Evolutionary conservation across 2,329 filamentous ascomycete species (phyloP).

Genomic region (Trichoderma breve): DNA sequence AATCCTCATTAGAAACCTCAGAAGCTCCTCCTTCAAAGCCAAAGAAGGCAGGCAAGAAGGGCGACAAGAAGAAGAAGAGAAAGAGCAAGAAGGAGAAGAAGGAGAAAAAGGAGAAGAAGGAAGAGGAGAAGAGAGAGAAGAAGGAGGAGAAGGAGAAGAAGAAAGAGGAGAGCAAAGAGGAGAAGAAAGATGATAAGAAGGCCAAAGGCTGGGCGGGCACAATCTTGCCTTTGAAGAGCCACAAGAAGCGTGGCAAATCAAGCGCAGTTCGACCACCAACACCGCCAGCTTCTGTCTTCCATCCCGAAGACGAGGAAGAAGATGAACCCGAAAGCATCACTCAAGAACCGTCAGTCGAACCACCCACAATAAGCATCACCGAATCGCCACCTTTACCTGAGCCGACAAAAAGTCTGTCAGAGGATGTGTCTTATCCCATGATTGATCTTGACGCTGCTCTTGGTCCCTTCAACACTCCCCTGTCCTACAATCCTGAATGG

Average conservation of each 20-base stretch:
- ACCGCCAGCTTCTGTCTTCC: constrained; percentile 40
- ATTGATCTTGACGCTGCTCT: constrained; percentile 94
- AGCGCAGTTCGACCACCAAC: constrained; percentile 45
- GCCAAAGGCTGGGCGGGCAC: constrained; percentile 72
- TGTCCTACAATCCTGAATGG: constrained; percentile 61
- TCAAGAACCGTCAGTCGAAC: constrained; percentile 28
- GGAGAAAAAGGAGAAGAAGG: constrained; percentile 39
- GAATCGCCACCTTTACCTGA: constrained; percentile 36
- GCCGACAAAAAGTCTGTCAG: constrained; percentile 44
- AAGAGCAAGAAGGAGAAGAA: constrained; percentile 75
- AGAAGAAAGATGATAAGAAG: constrained; percentile 68
- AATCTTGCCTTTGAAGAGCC: constrained; percentile 60
- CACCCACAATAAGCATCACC: constrained; percentile 43
- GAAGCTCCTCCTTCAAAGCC: constrained; percentile 25
- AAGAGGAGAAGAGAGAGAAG: constrained; percentile 50
- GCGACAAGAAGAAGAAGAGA: constrained; percentile 56
- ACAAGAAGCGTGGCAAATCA: constrained; percentile 43
- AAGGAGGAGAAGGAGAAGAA: constrained; percentile 33
- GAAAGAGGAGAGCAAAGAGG: constrained; percentile 37
- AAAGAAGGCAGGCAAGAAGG: constrained; percentile 36
- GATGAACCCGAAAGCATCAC: constrained; percentile 29
- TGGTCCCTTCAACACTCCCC: constrained; percentile 84
- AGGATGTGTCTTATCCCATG: constrained; percentile 71
- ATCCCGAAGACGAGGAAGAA: constrained; percentile 32
- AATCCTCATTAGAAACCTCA: constrained; percentile 28